Base-by-base conservation (phyloP, 371 early-diverging fungal genomes). In the Syncephalastrum sp. region DNA sequence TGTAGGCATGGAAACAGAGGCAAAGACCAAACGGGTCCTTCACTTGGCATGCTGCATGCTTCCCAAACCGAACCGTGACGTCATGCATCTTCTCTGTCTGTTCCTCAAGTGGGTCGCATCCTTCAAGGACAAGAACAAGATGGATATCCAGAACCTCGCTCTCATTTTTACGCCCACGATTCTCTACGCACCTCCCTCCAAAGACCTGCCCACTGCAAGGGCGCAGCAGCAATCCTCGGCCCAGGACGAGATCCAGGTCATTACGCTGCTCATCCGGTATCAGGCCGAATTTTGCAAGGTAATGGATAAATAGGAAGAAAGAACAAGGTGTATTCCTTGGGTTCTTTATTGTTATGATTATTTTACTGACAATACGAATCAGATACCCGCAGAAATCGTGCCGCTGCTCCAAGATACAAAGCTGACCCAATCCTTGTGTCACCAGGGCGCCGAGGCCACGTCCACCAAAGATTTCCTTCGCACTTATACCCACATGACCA, bases 91-190 rank as follows among this genome's bases (percentile, higher is more conserved):
- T 7, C 70, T 95, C 23, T 79, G 90, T 59, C 72, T 81, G 33
- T 92, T 96, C 64, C 72, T 97, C 55, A 78, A 85, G 24, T 85
- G 91, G 79, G 94, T 96, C 12, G 82, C 91, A 2, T 71, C 76
- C 14, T 86, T 84, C 54, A 77, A 86, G 7, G 70, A 74, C 1
- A 90, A 90, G 4, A 93, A 90, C 58, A 89, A 89, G 71, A 97
- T 97, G 98, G 91, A 91, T 61, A 61, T 87, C 15, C 82, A 84
- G 42, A 97, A 96, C 57, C 66, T 97, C 52, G 95, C 97, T 1
- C 90, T 91, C 0, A 92, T 97, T 2, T 88, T 97, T 41, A 83
- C 95, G 1, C 98, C 98, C 7, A 96, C 92, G 58, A 85, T 97
- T n/a, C 73, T 96, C n/a, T 95, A 93, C 60, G 50, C 59, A 14